A percentile compares a stretch with the other conserved stretches of the same genome.
phyloP scores from a whole-genome alignment of 345 rosid species.

The Lepidium aucheri region DNA sequence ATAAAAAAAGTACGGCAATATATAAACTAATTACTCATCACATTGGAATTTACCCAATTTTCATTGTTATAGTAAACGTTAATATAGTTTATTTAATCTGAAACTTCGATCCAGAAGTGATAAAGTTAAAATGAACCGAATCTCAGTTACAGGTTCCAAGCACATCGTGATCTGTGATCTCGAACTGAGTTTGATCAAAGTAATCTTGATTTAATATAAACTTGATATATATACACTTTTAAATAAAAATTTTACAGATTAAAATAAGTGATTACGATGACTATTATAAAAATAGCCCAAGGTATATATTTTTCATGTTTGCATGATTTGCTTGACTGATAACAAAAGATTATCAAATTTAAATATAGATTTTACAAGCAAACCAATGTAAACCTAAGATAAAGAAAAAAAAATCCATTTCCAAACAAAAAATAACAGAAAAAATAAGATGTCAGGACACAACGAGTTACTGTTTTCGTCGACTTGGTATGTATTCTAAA shows the following conservation, averaged over 20 bases:
- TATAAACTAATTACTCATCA: background rate
- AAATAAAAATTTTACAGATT: background rate
- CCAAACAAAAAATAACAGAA: background rate
- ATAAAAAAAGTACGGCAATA: background rate
- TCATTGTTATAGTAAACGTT: background rate
- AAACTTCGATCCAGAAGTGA: too few species aligned
- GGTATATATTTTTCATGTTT: background rate
- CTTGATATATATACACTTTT: background rate
- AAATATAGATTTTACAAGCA: background rate
- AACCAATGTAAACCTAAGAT: background rate
- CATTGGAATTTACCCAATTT: background rate
- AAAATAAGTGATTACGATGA: background rate
- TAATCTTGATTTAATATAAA: background rate
- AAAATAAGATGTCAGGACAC: background rate
- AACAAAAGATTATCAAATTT: too few species aligned
- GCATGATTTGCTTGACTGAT: too few species aligned
- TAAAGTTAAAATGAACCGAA: background rate
- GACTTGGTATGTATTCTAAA: slow-evolving; percentile 6
- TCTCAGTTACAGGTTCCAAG: background rate
- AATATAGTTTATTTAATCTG: too few species aligned
- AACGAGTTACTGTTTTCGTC: background rate
- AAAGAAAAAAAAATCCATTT: background rate
- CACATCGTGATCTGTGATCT: background rate
- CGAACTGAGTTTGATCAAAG: background rate
- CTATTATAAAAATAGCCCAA: background rate